These are phyloP conservation scores for Acorus gramineus DNA, from an alignment of 106 monocot species.

Conservation along the genomic window DNA sequence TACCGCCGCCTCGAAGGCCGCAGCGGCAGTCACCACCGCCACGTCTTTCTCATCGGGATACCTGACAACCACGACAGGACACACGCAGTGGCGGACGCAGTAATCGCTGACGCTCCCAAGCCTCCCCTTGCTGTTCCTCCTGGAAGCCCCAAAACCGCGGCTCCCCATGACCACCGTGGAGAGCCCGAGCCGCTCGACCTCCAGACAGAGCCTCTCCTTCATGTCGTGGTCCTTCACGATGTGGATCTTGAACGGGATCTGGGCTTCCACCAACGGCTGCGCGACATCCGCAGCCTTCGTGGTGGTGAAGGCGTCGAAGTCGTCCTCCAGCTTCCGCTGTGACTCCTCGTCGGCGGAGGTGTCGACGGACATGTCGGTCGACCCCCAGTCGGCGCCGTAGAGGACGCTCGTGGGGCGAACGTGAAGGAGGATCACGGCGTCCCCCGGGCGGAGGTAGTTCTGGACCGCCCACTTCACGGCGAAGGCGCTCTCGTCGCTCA, in stretches of 20 bases:
- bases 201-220: slow-evolving; percentile 29
- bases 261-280: slow-evolving; percentile 15
- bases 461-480: slow-evolving; percentile 32
- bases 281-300: slow-evolving; percentile 24
- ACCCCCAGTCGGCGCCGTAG: slow-evolving; percentile 44
- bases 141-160: slow-evolving; percentile 19
- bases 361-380: slow-evolving; percentile 6
- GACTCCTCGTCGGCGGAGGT: neutral
- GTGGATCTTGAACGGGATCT: slow-evolving; percentile 23
- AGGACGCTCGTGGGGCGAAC: slow-evolving; percentile 31
- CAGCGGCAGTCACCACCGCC: neutral
- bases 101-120: slow-evolving; percentile 26
- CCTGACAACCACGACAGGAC: slow-evolving; percentile 22
- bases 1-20: too few relatives aligned
- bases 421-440: slow-evolving; percentile 38
- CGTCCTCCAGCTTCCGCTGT: slow-evolving; percentile 16
- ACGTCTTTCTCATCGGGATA: neutral
- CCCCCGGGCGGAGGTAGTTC: slow-evolving; percentile 41
- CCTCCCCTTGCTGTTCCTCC: slow-evolving; percentile 9
- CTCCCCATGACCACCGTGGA: slow-evolving; percentile 24
- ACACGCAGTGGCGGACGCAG: slow-evolving; percentile 26
- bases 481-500: slow-evolving; percentile 34
- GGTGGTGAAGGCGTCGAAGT: slow-evolving; percentile 24
- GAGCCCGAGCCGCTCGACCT: slow-evolving; percentile 23
- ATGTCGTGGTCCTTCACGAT: neutral